Evolutionary conservation across 2,329 filamentous ascomycete species (phyloP), one percentile per base, ranked within the genome.

Genomic region (Curvularia eragrostidis): DNA sequence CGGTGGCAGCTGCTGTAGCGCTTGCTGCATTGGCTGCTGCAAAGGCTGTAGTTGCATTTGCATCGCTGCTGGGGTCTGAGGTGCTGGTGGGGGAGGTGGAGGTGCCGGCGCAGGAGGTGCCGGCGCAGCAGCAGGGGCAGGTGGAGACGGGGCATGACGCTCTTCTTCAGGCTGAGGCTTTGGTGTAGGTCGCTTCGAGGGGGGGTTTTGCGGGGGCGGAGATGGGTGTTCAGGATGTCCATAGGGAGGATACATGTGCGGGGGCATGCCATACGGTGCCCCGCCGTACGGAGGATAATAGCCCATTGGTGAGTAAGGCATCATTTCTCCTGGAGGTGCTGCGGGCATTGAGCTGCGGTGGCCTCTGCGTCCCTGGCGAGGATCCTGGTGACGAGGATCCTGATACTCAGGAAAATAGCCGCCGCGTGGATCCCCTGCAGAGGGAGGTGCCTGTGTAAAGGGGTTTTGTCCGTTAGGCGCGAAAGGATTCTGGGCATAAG

Each of bases 401-500:
- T 54, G 58, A 46, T 64, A 64, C 13, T 64, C 68, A 28, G 64
- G 62, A 51, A 80, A 80, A 65, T 80, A 81, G 61, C 76, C 72
- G 43, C 58, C 62, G 21, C 63, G 57, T 38, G 56, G 61, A 5
- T 64, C n/a, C n/a, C n/a, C 65, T 23, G 56, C 64, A 21, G 63
- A 59, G 32, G 62, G 59, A 34, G 71, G 72, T 2, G 59, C 61
- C 24, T 53, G 65, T 5, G 65, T 64, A 55, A 73, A 73, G 21
- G 69, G 69, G 32, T 70, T 70, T 19, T 59, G 58, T n/a, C 60
- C 64, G 47, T 67, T 63, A 50, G 65, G 69, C n/a, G 66, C 61
- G 52, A 72, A 73, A n/a, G 67, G 70, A 52, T 76, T 74, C 53
- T 66, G 64, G 12, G 70, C 68, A 54, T 77, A 79, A 8, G 51